These are phyloP conservation scores for Fusarium compactum DNA, from an alignment of 2,329 filamentous ascomycete species.

Conservation along the genomic window DNA sequence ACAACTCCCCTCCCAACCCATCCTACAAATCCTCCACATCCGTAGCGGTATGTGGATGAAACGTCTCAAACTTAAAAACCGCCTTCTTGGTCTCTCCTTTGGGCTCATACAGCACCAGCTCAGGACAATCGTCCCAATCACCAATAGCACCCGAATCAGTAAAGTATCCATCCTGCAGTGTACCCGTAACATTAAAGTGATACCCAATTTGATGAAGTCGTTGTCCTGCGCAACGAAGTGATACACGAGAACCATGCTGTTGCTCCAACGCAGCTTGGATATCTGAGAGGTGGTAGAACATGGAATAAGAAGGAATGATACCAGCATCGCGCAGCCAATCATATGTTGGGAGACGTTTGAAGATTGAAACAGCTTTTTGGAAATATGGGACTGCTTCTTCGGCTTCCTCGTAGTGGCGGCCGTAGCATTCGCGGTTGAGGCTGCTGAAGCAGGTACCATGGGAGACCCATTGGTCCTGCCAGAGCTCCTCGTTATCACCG, in stretches of 20 bases:
- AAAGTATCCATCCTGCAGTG: constrained; percentile 12
- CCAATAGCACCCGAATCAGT: constrained; percentile 6
- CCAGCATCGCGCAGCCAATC: constrained; percentile 24
- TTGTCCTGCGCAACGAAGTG: constrained; percentile 11
- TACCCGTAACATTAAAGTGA: constrained; percentile 27
- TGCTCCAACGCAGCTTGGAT: constrained; percentile 14
- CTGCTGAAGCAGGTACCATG: constrained; percentile 28
- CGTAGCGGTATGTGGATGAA: constrained; percentile 24
- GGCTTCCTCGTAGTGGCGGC: constrained; percentile 4
- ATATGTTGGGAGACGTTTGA: constrained; percentile 18
- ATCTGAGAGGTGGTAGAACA: constrained; percentile 15
- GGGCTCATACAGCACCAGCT: constrained; percentile 20
- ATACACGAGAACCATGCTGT: constrained; percentile 20
- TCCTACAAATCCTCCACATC: constrained; percentile 26
- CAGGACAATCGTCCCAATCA: background rate
- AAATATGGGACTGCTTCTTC: constrained; percentile 27
- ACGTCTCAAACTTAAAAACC: constrained; percentile 28
- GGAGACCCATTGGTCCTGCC: constrained; percentile 16
- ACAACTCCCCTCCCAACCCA: no score
- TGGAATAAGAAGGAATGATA: constrained; percentile 21
- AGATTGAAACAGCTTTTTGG: constrained; percentile 15
- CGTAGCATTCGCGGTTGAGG: constrained; percentile 17
- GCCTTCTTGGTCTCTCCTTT: constrained; percentile 29
- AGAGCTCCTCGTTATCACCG: constrained; percentile 9
- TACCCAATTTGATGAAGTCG: constrained; percentile 16